Percentiles rank a stretch among this genome's conserved stretches.
Evolutionary conservation across 441 rosid genomes (phyloP).

Genomic region (Aquilaria agallochum): DNA sequence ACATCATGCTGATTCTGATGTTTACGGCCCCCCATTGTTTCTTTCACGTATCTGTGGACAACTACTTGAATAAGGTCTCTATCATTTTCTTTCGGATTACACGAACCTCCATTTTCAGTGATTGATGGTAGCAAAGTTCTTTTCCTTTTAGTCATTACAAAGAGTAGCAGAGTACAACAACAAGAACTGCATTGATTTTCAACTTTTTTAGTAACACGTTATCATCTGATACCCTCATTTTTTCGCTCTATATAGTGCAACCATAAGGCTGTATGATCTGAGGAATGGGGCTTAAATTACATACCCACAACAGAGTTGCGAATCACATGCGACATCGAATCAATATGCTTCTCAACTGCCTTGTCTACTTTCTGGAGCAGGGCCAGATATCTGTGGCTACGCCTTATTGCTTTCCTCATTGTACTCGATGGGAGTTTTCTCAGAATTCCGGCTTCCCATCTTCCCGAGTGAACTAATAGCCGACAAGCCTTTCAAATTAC

Average conservation of each 20-base stretch:
- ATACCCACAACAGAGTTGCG: slow-evolving; percentile 8
- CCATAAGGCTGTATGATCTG: slow-evolving; percentile 1
- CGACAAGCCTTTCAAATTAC: slow-evolving; percentile 31
- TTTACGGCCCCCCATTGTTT: slow-evolving; percentile 30
- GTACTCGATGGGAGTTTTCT: slow-evolving; percentile 26
- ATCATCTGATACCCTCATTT: too few species aligned
- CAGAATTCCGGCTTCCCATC: slow-evolving; percentile 18
- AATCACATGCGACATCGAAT: background rate
- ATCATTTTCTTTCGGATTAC: background rate
- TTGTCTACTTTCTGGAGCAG: slow-evolving; percentile 4
- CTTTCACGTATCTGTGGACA: slow-evolving; percentile 41
- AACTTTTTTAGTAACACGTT: slow-evolving; percentile 1
- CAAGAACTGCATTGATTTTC: background rate
- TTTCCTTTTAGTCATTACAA: slow-evolving; percentile 9
- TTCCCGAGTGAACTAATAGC: slow-evolving; percentile 28
- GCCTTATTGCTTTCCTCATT: slow-evolving; percentile 19
- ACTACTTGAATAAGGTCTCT: slow-evolving; percentile 18
- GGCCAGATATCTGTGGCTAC: slow-evolving; percentile 2
- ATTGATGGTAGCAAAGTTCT: background rate
- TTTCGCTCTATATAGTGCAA: background rate
- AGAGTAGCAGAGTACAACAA: slow-evolving; percentile 9
- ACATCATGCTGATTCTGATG: slow-evolving; percentile 25
- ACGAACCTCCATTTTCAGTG: slow-evolving; percentile 1
- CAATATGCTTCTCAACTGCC: background rate
- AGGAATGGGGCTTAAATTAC: slow-evolving; percentile 9